Percentiles rank a stretch among this genome's conserved stretches.
These are phyloP conservation scores for Elaphomyces granulatus DNA, from an alignment of 495 filamentous ascomycete species.

Conservation along the genomic window DNA sequence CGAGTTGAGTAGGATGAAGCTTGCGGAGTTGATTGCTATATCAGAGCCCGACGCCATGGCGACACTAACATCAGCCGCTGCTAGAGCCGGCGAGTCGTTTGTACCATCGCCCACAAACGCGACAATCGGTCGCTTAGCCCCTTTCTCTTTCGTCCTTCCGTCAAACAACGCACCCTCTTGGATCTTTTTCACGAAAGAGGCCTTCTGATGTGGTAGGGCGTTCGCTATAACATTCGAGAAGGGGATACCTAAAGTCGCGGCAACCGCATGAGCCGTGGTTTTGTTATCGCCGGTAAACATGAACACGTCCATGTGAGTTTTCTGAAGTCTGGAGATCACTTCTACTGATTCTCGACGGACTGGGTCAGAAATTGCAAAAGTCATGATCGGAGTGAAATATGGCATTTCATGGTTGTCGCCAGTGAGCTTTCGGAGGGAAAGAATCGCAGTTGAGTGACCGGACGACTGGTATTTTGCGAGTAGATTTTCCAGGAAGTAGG, in stretches of 20 bases:
- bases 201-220: conserved; percentile 75
- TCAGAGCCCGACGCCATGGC: conserved; percentile 76
- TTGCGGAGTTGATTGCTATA: conserved; percentile 66
- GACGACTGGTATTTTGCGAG: conserved; percentile 53
- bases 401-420: conserved; percentile 12
- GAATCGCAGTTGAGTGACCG: conserved; percentile 60
- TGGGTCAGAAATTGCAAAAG: conserved; percentile 57
- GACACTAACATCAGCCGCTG: conserved; percentile 67
- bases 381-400: conserved; percentile 44
- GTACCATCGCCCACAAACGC: conserved; percentile 74
- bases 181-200: conserved; percentile 64
- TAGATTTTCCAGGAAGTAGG: conserved; percentile 25
- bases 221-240: conserved; percentile 67
- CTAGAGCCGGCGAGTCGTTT: conserved; percentile 76
- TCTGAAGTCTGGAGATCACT: conserved; percentile 53
- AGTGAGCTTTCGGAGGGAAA: conserved; percentile 34
- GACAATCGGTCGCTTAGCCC: conserved; percentile 20
- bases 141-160: not conserved
- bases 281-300: conserved; percentile 81
- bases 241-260: conserved; percentile 59
- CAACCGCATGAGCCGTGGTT: conserved; percentile 48
- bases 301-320: conserved; percentile 54
- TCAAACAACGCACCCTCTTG: conserved; percentile 31
- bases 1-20: conserved; percentile 72
- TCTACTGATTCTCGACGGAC: conserved; percentile 59